These are phyloP conservation scores for Xylaria digitata DNA, from an alignment of 2,329 filamentous ascomycete genomes.

Conservation along the genomic window DNA sequence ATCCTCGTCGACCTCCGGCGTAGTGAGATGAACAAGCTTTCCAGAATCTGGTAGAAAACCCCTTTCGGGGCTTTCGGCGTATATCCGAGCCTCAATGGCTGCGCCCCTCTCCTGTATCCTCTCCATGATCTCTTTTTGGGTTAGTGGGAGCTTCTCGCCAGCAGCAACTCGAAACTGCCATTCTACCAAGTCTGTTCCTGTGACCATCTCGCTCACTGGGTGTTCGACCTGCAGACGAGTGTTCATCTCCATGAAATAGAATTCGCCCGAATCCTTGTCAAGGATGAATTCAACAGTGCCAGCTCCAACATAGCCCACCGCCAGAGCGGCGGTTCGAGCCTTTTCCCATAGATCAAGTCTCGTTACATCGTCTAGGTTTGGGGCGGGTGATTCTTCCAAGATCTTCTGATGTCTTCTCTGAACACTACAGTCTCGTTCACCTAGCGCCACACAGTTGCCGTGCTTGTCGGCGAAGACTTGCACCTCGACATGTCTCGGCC, in stretches of 20 bases:
- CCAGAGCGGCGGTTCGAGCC: slow-evolving; percentile 73
- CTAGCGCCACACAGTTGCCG: slow-evolving; percentile 83
- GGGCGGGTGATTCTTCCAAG: slow-evolving; percentile 87
- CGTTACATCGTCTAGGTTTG: slow-evolving; percentile 69
- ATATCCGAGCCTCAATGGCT: slow-evolving; percentile 95
- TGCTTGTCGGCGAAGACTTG: slow-evolving; percentile 88
- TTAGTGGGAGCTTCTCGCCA: slow-evolving; percentile 67
- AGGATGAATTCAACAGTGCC: slow-evolving; percentile 93
- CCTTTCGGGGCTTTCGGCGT: slow-evolving; percentile 91
- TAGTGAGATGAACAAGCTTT: slow-evolving; percentile 82
- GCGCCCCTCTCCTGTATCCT: slow-evolving; percentile 81
- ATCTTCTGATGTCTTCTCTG: slow-evolving; percentile 92
- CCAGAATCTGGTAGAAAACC: slow-evolving; percentile 97
- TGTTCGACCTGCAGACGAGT: slow-evolving; percentile 96
- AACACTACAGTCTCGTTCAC: slow-evolving; percentile 88
- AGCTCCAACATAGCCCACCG: slow-evolving; percentile 87
- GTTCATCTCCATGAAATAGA: slow-evolving; percentile 86
- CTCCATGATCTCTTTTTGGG: slow-evolving; percentile 73
- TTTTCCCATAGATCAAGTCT: slow-evolving; percentile 73
- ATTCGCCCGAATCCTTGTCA: slow-evolving; percentile 82
- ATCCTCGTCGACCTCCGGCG: slow-evolving; percentile 74
- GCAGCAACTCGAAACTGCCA: slow-evolving; percentile 89
- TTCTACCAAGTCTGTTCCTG: slow-evolving; percentile 81
- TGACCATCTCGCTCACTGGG: slow-evolving; percentile 82
- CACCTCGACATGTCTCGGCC: slow-evolving; percentile 87